Evolutionary conservation across 345 rosid genomes (phyloP).

Genomic region (Salix exigua): DNA sequence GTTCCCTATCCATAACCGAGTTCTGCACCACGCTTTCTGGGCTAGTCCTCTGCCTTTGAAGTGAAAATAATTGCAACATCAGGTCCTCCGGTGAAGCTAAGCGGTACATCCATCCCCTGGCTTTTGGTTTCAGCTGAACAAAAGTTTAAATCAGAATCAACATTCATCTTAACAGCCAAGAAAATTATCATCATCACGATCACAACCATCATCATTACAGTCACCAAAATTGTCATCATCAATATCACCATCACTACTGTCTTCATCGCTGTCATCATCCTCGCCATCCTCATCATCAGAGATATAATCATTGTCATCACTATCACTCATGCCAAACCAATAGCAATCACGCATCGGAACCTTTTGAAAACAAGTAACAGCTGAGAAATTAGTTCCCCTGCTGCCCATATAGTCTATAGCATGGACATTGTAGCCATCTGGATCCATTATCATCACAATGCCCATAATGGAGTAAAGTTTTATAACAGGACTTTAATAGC

Average conservation of each 20-base stretch:
- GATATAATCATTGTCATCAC: conserved; percentile 12
- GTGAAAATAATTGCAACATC: conserved; percentile 49
- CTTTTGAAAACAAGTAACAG: conserved; percentile 52
- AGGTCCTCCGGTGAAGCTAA: conserved; percentile 43
- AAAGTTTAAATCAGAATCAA: conserved; percentile 43
- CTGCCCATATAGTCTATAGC: conserved; percentile 18
- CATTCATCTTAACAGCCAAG: conserved; percentile 21
- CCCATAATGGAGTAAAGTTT: background rate
- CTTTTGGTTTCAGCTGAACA: conserved; percentile 56
- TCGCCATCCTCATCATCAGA: conserved; percentile 19
- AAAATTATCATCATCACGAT: conserved; percentile 25
- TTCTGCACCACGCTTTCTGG: conserved; percentile 37
- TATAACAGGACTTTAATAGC: background rate
- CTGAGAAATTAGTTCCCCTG: conserved; percentile 44
- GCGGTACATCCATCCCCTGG: conserved; percentile 51
- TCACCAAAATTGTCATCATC: conserved; percentile 4
- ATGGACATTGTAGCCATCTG: conserved; percentile 11
- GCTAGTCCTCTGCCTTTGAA: conserved; percentile 35
- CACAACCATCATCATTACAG: background rate
- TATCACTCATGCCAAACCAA: conserved; percentile 27
- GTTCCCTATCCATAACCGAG: conserved; percentile 40
- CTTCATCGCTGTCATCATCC: conserved; percentile 9
- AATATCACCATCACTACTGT: background rate
- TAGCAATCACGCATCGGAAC: conserved; percentile 23
- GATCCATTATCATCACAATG: background rate